These are phyloP conservation scores for Mortierella antarctica DNA, from an alignment of 192 early-diverging fungal genomes.

Conservation along the genomic window DNA sequence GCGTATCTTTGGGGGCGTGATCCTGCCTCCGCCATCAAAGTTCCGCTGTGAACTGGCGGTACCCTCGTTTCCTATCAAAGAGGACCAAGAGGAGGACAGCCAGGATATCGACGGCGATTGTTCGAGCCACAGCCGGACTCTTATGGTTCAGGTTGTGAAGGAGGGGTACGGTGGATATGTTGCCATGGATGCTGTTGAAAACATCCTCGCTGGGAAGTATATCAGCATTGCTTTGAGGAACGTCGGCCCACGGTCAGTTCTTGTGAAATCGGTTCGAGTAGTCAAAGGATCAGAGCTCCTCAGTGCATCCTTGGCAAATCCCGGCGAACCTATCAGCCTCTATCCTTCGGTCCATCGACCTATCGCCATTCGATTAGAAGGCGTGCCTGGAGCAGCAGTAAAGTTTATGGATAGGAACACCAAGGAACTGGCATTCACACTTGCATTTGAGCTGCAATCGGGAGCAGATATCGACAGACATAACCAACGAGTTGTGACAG, in stretches of 20 bases:
- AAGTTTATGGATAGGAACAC: neutral
- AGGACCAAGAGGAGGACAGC: neutral
- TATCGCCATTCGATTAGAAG: conserved; percentile 11
- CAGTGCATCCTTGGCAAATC: neutral
- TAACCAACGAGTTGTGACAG: neutral
- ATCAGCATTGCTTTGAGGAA: conserved; percentile 51
- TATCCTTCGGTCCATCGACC: conserved; percentile 30
- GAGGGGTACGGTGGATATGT: conserved; percentile 26
- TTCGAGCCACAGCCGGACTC: neutral
- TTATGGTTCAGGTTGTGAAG: conserved; percentile 27
- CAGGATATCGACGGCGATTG: neutral
- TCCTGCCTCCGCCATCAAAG: conserved; percentile 40
- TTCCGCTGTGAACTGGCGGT: conserved; percentile 25
- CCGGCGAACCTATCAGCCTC: neutral
- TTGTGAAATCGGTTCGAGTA: conserved; percentile 19
- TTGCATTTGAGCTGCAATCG: conserved; percentile 7
- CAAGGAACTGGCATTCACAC: neutral
- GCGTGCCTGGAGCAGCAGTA: neutral
- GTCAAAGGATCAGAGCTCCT: conserved; percentile 7
- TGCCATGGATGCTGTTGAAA: conserved; percentile 40
- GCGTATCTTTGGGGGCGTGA: conserved; percentile 71
- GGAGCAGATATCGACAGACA: neutral
- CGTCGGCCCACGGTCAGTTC: conserved; percentile 18
- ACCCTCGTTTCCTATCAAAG: neutral
- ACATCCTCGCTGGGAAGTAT: conserved; percentile 42